A percentile compares a stretch with the other conserved stretches of the same genome.
Conservation (phyloP, 2,329 filamentous ascomycete species). For the Acrocalymma vagum region DNA sequence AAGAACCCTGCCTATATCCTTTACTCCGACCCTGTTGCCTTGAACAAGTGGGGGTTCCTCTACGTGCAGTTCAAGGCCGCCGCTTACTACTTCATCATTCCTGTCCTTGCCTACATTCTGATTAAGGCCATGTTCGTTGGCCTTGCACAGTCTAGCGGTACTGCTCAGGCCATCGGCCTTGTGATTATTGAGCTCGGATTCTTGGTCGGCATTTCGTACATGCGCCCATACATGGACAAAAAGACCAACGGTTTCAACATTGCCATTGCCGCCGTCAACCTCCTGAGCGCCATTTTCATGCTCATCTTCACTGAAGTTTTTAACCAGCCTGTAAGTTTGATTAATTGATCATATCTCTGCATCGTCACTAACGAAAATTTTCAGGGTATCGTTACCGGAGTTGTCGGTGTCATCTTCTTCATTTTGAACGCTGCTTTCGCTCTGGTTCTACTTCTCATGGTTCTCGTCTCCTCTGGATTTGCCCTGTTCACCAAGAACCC, state of each 20-base stretch:
- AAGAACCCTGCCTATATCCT: conserved; percentile 97
- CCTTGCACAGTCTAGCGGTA: conserved; percentile 74
- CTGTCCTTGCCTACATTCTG: conserved; percentile 79
- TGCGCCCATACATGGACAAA: conserved; percentile 98
- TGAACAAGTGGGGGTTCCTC: conserved; percentile 98
- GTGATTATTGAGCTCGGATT: conserved; percentile 83
- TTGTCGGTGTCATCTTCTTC: conserved; percentile 90
- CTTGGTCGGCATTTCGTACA: conserved; percentile 78
- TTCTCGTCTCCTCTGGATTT: conserved; percentile 79
- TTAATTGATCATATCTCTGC: no score
- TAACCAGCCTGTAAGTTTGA: conserved; percentile 74
- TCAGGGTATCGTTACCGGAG: conserved; percentile 79
- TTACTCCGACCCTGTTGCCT: conserved; percentile 90
- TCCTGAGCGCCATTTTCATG: conserved; percentile 88
- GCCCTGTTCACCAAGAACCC: conserved; percentile 92
- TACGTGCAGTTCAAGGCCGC: conserved; percentile 97
- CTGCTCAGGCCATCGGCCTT: conserved; percentile 81
- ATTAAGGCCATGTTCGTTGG: conserved; percentile 90
- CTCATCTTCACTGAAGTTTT: conserved; percentile 90
- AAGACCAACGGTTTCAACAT: conserved; percentile 98
- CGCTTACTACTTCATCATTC: conserved; percentile 93
- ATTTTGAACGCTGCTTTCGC: conserved; percentile 86
- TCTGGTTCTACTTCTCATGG: conserved; percentile 81
- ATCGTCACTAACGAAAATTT: no score
- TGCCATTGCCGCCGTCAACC: conserved; percentile 87